phyloP scores from a whole-genome alignment of 768 basidiomycete species.

The Arthromyces matolae region DNA sequence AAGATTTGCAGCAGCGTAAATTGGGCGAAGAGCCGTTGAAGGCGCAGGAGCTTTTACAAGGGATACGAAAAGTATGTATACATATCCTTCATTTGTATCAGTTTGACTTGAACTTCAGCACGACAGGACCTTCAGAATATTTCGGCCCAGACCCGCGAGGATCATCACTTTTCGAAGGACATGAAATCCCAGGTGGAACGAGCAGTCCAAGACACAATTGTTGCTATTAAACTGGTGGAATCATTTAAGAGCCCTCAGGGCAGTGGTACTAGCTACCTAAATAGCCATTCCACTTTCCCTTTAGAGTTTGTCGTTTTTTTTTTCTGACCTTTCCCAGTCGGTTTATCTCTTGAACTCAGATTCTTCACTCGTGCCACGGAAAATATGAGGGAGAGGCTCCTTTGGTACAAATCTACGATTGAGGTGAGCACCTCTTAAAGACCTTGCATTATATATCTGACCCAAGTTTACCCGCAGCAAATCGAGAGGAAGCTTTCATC shows the following conservation, averaged over 20 bases:
- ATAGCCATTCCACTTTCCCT: conserved; percentile 79
- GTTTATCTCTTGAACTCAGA: conserved; percentile 32
- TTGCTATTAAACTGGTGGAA: conserved; percentile 72
- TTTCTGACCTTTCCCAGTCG: not conserved
- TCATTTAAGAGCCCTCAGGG: conserved; percentile 71
- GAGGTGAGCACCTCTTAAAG: conserved; percentile 44
- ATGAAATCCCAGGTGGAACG: conserved; percentile 73
- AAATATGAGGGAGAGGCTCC: conserved; percentile 66
- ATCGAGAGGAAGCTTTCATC: conserved; percentile 80
- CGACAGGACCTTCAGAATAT: conserved; percentile 75
- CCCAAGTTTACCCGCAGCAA: conserved; percentile 42
- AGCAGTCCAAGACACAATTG: conserved; percentile 76
- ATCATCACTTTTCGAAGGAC: conserved; percentile 63
- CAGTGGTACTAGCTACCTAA: conserved; percentile 63
- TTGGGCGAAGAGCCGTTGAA: conserved; percentile 72
- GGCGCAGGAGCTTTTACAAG: conserved; percentile 64
- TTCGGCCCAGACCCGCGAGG: conserved; percentile 60
- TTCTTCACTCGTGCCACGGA: conserved; percentile 71
- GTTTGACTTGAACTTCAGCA: conserved; percentile 21
- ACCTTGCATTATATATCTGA: not conserved
- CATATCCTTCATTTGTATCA: not conserved
- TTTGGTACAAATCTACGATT: conserved; percentile 78
- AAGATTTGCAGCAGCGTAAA: conserved; percentile 72
- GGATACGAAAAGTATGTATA: conserved; percentile 56
- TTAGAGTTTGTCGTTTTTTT: conserved; percentile 53